phyloP scores from a whole-genome alignment of 1,139 yeast genomes.

The Meyerozyma athensensis region DNA sequence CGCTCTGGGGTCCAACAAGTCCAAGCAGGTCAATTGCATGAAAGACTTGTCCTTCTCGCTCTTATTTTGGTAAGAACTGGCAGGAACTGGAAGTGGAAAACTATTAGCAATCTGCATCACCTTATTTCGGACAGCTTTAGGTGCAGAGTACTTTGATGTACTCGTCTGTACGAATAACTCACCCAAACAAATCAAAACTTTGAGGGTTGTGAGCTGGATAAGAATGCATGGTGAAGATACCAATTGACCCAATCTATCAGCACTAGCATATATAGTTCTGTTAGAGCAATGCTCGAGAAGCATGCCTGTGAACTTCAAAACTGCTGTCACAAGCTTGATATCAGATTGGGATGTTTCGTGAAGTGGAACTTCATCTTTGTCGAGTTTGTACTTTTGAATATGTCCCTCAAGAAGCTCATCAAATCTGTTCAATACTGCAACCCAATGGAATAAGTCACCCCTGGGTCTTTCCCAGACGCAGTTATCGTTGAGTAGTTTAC shows the following conservation, averaged over 20 bases:
- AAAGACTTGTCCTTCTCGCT: slow-evolving; percentile 28
- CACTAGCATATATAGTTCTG: slow-evolving; percentile 62
- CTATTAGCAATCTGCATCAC: slow-evolving; percentile 50
- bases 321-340: slow-evolving; percentile 39
- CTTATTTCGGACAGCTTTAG: slow-evolving; percentile 39
- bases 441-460: slow-evolving; percentile 76
- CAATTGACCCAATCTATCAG: slow-evolving; percentile 57
- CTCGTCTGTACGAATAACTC: slow-evolving; percentile 49
- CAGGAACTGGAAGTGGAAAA: slow-evolving; percentile 50
- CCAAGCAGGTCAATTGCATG: slow-evolving; percentile 21
- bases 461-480: slow-evolving; percentile 60
- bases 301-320: slow-evolving; percentile 58
- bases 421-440: slow-evolving; percentile 67
- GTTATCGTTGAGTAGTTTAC: slow-evolving; percentile 23
- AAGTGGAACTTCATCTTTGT: slow-evolving; percentile 43
- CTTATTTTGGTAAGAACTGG: slow-evolving; percentile 28
- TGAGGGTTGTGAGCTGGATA: slow-evolving; percentile 59
- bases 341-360: slow-evolving; percentile 44
- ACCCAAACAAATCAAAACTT: slow-evolving; percentile 57
- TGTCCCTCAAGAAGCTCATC: slow-evolving; percentile 59
- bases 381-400: slow-evolving; percentile 52
- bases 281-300: slow-evolving; percentile 69
- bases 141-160: slow-evolving; percentile 38
- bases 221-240: slow-evolving; percentile 57
- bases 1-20: slow-evolving; percentile 44